Percentiles rank a stretch among this genome's conserved stretches.
Conservation (phyloP, 352 stramenopile genomes). For the Globisporangium orthogonon region DNA sequence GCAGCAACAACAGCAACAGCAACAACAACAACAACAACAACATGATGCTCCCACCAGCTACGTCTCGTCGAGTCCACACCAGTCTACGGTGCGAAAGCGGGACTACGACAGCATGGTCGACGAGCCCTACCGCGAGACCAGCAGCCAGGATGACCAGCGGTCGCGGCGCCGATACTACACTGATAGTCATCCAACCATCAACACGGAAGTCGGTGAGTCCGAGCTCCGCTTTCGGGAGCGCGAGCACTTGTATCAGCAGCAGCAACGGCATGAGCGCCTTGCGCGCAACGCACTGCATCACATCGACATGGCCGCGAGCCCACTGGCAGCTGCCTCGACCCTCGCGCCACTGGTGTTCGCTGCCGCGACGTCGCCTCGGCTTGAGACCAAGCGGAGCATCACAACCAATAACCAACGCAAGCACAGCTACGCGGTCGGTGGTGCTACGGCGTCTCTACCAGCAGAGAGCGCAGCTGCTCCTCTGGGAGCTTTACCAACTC, state of each 20-base stretch:
- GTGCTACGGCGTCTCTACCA: neutral
- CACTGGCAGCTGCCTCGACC: constrained; percentile 5
- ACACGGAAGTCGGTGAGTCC: neutral
- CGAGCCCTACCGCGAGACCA: neutral
- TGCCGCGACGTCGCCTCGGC: constrained; percentile 6
- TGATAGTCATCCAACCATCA: neutral
- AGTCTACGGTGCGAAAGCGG: neutral
- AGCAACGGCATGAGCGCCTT: neutral
- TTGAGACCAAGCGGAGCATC: constrained; percentile 3
- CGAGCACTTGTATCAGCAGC: neutral
- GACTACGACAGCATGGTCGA: neutral
- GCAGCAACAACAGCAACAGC: neutral
- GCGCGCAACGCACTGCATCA: neutral
- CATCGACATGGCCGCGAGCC: constrained; percentile 7
- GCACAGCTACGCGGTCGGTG: neutral
- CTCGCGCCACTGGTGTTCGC: constrained; percentile 10
- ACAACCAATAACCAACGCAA: neutral
- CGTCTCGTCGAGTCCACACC: neutral
- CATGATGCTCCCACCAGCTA: neutral
- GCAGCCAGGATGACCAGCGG: neutral
- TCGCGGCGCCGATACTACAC: neutral
- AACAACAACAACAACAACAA: neutral
- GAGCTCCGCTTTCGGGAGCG: neutral
- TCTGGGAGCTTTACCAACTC: neutral
- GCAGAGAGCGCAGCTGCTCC: neutral